Evolutionary conservation across 352 stramenopile genomes (phyloP).

Genomic region (Phytophthora constricta): DNA sequence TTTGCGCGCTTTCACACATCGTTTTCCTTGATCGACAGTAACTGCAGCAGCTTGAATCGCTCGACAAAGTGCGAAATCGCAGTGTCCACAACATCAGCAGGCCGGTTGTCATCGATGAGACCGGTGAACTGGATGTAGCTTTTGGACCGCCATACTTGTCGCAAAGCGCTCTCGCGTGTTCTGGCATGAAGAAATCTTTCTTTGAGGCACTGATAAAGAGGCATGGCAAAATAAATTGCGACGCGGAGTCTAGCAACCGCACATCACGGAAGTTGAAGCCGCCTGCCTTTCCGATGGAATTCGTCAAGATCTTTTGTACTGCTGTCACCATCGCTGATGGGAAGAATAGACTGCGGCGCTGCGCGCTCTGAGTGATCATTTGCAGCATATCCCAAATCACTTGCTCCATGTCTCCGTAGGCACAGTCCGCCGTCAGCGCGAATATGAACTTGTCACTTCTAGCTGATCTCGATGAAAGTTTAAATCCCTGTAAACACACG

Average conservation of each 20-base stretch:
- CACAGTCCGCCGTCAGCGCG: constrained; percentile 62
- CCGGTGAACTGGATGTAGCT: constrained; percentile 62
- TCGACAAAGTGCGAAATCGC: constrained; percentile 49
- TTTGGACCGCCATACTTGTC: constrained; percentile 71
- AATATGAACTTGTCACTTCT: constrained; percentile 63
- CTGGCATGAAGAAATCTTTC: constrained; percentile 77
- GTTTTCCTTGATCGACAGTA: not conserved
- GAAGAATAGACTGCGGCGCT: constrained; percentile 74
- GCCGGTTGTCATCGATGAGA: constrained; percentile 69
- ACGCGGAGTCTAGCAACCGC: constrained; percentile 49
- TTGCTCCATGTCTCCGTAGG: constrained; percentile 79
- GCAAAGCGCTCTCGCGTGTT: constrained; percentile 59
- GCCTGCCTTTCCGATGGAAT: constrained; percentile 69
- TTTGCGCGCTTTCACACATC: too few species aligned
- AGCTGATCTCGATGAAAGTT: constrained; percentile 23
- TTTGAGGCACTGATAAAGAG: constrained; percentile 74
- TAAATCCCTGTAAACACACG: constrained; percentile 34
- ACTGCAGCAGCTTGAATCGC: constrained; percentile 22
- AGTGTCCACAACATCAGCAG: constrained; percentile 49
- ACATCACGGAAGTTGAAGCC: constrained; percentile 67
- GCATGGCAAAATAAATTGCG: constrained; percentile 54
- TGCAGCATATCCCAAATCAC: constrained; percentile 79
- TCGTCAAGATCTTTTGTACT: constrained; percentile 71
- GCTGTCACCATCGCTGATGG: constrained; percentile 67
- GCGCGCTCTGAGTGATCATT: constrained; percentile 72